Percentiles rank a stretch among this genome's conserved stretches.
Conservation (phyloP, 2,329 filamentous ascomycete species). For the Geosmithia morbida region DNA sequence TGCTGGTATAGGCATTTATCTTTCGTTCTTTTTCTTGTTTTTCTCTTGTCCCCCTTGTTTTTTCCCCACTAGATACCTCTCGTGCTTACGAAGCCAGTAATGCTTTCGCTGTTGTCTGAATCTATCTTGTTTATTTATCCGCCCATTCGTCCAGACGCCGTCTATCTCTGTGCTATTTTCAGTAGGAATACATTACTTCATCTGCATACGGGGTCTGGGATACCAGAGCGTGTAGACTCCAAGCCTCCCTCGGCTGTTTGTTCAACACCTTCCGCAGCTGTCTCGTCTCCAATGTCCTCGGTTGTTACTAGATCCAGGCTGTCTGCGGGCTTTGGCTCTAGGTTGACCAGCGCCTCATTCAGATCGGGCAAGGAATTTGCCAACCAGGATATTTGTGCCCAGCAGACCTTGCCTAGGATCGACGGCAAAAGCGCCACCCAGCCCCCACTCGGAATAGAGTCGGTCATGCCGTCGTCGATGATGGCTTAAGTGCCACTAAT, state of each 20-base stretch:
- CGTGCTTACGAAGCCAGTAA: background rate
- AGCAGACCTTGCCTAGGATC: constrained; percentile 15
- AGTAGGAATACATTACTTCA: no score
- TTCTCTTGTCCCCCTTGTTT: background rate
- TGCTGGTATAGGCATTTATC: background rate
- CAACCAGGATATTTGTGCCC: constrained; percentile 13
- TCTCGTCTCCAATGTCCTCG: no score
- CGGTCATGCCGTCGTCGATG: constrained; percentile 53
- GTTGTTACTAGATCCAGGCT: background rate
- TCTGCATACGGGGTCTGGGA: background rate
- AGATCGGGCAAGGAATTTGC: constrained; percentile 18
- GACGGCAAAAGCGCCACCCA: constrained; percentile 44
- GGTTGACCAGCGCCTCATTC: constrained; percentile 10
- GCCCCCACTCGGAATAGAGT: constrained; percentile 56
- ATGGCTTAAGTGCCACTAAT: constrained; percentile 44
- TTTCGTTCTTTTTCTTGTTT: no score
- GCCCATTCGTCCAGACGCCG: no score
- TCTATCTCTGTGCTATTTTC: no score
- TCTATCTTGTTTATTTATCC: no score
- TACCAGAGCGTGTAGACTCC: no score
- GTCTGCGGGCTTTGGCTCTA: constrained; percentile 6
- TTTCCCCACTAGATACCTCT: background rate
- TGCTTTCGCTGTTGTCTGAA: background rate
- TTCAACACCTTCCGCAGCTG: no score
- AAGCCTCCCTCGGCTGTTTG: no score